phyloP scores from a whole-genome alignment of 768 basidiomycete species.

The Dacryopinax spathularia region DNA sequence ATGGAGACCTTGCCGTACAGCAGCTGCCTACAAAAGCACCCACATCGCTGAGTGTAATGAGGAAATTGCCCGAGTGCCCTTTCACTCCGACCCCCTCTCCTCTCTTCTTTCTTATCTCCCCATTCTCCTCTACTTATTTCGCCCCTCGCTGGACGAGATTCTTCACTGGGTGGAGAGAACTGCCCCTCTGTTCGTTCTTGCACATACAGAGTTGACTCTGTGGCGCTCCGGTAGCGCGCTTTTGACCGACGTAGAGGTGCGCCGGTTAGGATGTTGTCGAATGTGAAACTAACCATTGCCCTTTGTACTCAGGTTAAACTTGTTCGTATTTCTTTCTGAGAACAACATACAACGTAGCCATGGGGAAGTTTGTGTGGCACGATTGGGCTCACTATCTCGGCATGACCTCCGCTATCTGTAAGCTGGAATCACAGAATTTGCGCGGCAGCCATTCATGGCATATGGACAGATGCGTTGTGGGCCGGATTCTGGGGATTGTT shows the following conservation, averaged over 20 bases:
- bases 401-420: slow-evolving; percentile 18
- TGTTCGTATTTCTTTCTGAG: not conserved
- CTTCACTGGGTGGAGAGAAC: not conserved
- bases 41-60: too few relatives aligned
- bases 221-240: not conserved
- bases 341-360: slow-evolving; percentile 7
- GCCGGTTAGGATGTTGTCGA: not conserved
- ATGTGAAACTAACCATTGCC: too few relatives aligned
- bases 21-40: not conserved
- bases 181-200: not conserved
- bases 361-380: slow-evolving; percentile 19
- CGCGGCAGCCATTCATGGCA: slow-evolving; percentile 8
- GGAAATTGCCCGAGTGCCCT: not conserved
- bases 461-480: slow-evolving; percentile 55
- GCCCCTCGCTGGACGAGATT: slow-evolving; percentile 1
- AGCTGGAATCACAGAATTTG: slow-evolving; percentile 5
- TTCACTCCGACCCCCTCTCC: not conserved
- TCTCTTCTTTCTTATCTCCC: not conserved
- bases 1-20: not conserved
- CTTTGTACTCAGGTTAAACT: not conserved
- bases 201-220: not conserved
- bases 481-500: slow-evolving; percentile 64
- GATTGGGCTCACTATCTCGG: slow-evolving; percentile 19
- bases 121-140: not conserved
- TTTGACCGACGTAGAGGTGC: not conserved